Conservation (phyloP, 169 alveolate genomes). For the Amoebophrya sp. region DNA sequence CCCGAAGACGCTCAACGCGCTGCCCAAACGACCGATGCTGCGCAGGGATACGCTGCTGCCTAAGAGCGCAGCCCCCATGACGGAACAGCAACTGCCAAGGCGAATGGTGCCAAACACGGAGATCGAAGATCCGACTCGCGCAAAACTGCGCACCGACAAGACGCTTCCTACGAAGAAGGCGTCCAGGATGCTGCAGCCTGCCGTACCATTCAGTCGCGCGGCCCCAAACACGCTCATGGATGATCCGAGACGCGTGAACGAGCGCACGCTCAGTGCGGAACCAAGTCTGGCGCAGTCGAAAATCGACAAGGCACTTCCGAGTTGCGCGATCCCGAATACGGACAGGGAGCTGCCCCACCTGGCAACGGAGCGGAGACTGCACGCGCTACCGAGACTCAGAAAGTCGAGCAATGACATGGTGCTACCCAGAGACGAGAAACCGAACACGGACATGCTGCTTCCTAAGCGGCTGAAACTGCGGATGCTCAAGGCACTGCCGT, state of each 20-base stretch:
- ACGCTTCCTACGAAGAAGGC: background rate
- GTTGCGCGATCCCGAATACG: background rate
- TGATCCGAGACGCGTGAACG: background rate
- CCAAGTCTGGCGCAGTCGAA: background rate
- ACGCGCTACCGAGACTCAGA: constrained; percentile 7
- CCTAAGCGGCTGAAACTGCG: background rate
- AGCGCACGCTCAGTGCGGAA: background rate
- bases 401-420: background rate
- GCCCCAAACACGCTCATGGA: background rate
- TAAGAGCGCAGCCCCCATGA: background rate
- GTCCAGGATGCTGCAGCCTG: background rate
- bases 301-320: background rate
- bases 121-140: background rate
- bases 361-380: background rate
- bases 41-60: constrained; percentile 25
- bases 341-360: constrained; percentile 27
- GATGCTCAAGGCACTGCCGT: constrained; percentile 16
- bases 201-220: background rate
- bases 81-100: background rate
- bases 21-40: background rate
- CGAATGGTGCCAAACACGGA: background rate
- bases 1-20: background rate
- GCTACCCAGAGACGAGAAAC: background rate
- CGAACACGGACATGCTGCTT: constrained; percentile 25
- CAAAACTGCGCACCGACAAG: background rate